phyloP scores from a whole-genome alignment of 805 yeast genomes.

The Dipodascopsis tothii region DNA sequence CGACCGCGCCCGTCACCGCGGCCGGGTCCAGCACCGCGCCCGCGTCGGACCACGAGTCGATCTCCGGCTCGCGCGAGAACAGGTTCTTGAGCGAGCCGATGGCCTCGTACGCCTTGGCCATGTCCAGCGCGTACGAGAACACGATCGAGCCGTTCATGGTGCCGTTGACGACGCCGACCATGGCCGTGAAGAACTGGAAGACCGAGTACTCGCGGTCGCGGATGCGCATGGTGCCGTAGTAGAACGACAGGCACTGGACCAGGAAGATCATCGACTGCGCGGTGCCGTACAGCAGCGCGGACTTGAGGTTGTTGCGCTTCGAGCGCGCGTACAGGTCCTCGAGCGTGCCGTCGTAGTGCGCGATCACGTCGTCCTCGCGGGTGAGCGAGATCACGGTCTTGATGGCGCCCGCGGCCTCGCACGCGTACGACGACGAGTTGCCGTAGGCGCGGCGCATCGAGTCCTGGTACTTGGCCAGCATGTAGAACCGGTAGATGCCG shows the following conservation, averaged over 20 bases:
- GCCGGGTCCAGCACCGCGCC: constrained; percentile 26
- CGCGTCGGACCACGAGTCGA: constrained; percentile 29
- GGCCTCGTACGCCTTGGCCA: constrained; percentile 37
- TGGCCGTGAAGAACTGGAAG: constrained; percentile 34
- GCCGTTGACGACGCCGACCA: constrained; percentile 34
- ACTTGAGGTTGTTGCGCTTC: constrained; percentile 9
- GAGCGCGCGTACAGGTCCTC: constrained; percentile 7
- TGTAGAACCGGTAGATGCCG: constrained; percentile 35
- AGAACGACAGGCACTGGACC: constrained; percentile 36
- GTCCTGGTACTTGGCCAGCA: constrained; percentile 33
- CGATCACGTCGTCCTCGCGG: constrained; percentile 35
- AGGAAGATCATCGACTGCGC: constrained; percentile 36
- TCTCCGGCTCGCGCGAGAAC: constrained; percentile 29
- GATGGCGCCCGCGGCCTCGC: constrained; percentile 36
- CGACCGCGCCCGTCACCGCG: constrained; percentile 43
- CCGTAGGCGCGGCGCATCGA: constrained; percentile 34
- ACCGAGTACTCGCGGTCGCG: constrained; percentile 27
- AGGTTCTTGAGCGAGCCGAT: constrained; percentile 30
- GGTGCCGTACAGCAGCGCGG: constrained; percentile 31
- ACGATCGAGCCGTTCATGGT: constrained; percentile 37
- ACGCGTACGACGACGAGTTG: constrained; percentile 28
- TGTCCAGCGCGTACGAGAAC: constrained; percentile 37
- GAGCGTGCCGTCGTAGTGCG: constrained; percentile 25
- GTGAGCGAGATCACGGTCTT: constrained; percentile 39
- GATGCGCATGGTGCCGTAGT: constrained; percentile 37